These are phyloP conservation scores for Quercus aquifolioides DNA, from an alignment of 306 rosid genomes.

Conservation along the genomic window DNA sequence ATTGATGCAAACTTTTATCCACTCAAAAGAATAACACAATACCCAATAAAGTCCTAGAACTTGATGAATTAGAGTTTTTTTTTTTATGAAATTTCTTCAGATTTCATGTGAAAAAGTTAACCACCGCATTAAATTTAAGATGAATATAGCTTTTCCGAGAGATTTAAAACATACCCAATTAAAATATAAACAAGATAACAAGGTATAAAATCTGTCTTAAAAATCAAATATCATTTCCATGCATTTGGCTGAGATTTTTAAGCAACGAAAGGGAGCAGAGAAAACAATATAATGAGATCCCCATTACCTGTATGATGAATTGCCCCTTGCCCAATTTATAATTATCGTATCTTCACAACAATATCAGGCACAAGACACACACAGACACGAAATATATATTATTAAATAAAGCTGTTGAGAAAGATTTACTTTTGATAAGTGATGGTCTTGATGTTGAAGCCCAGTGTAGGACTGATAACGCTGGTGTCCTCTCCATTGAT, in stretches of 20 bases:
- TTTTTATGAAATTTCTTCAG: not conserved
- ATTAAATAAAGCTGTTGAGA: not conserved
- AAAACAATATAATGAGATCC: not conserved
- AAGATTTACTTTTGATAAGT: slow-evolving; percentile 61
- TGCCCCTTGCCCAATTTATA: not conserved
- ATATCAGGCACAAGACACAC: not conserved
- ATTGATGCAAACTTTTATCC: not conserved
- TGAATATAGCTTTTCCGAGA: not conserved
- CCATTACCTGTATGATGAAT: not conserved
- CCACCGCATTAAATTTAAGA: not conserved
- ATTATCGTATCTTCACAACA: not conserved
- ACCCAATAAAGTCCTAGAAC: not conserved
- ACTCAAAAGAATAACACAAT: not conserved
- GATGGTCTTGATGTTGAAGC: slow-evolving; percentile 95
- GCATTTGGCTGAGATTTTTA: not conserved
- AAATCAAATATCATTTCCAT: not conserved
- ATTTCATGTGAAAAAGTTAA: not conserved
- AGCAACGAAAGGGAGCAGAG: not conserved
- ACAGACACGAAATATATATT: not conserved
- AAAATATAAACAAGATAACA: not conserved
- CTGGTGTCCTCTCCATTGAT: slow-evolving; percentile 95
- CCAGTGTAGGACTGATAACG: slow-evolving; percentile 90
- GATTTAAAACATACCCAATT: not conserved
- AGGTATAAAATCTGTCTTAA: not conserved
- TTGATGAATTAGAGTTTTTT: not conserved